Base-by-base conservation (phyloP, 2,329 filamentous ascomycete species). In the Blumeria hordei region DNA sequence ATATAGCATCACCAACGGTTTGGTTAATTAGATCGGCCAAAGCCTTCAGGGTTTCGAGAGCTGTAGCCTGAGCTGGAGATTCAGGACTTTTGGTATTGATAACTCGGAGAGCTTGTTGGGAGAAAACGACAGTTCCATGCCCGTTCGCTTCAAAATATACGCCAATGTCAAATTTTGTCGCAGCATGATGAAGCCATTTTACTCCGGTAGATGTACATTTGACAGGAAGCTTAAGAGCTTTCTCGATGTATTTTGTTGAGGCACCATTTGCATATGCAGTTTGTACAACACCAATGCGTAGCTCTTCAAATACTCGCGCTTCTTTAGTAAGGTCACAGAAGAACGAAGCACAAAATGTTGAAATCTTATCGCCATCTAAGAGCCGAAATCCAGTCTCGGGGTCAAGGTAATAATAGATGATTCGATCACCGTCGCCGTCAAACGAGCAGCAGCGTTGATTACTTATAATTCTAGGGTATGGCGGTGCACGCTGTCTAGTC, bases 101-200 rank as follows among this genome's bases (percentile, higher is more conserved):
- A 52, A 78, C 75, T 62, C 83, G 81, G 50, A 90, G 72, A 3
- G 90, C 90, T 57, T 85, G 80, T 56, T 83, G 78, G 0, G 86
- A 94, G 74, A 98, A 98, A 55, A 96, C 81, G 37, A 96, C 84
- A 9, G 92, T 98, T 60, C 92, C 92, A 69, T 98, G 92, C 34
- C 92, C 92, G 66, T 98, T 98, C 60, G 92, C 92, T 72, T 98
- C 92, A 64, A 98, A 98, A 72, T 98, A 98, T 54, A 96, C 87
- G 56, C 92, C 92, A 55, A 96, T 81, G 64, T 98, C 92, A 63
- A 93, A 94, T 60, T 88, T 85, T 64, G 85, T 81, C 41, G 92
- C 92, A n/a, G 87, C 92, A 65, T 96, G 92, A 70, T 98, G 92
- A 59, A 98, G 77, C 69, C 95, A 85, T 74, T 98, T 98, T 58